Percentiles rank a stretch among this genome's conserved stretches.
phyloP scores from a whole-genome alignment of 345 rosid species.

The Populus euphratica region DNA sequence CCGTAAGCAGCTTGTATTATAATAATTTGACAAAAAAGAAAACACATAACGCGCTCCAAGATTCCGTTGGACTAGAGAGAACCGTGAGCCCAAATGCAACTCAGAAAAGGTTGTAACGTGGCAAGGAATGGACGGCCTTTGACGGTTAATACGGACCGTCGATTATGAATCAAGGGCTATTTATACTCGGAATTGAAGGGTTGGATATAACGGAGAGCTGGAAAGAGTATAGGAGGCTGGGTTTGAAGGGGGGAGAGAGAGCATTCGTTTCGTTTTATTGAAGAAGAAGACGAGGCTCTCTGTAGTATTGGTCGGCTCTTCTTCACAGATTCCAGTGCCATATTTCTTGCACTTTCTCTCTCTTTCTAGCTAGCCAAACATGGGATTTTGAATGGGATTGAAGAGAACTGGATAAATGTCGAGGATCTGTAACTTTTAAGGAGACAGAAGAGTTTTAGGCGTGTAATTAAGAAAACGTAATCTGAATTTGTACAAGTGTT shows the following conservation, averaged over 20 bases:
- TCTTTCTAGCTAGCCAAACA: constrained; percentile 34
- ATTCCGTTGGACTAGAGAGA: constrained; percentile 27
- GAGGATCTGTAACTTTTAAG: constrained; percentile 25
- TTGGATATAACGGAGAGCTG: constrained; percentile 11
- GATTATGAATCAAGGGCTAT: constrained; percentile 26
- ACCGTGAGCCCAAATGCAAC: neutral
- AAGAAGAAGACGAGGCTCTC: constrained; percentile 12
- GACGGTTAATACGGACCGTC: constrained; percentile 26
- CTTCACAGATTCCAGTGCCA: constrained; percentile 19
- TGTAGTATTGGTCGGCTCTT: constrained; percentile 4
- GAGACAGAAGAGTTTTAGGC: constrained; percentile 13
- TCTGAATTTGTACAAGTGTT: neutral
- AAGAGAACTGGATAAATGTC: constrained; percentile 17
- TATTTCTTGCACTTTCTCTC: constrained; percentile 32
- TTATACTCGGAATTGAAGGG: constrained; percentile 8
- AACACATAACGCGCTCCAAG: constrained; percentile 13
- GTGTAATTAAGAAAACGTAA: constrained; percentile 17
- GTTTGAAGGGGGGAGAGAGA: constrained; percentile 9
- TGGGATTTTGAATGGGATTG: neutral
- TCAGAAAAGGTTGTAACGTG: constrained; percentile 5
- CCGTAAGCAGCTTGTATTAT: neutral
- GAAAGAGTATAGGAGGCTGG: constrained; percentile 17
- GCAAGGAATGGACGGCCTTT: constrained; percentile 3
- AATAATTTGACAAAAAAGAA: neutral
- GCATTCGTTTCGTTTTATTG: constrained; percentile 21